Evolutionary conservation across 2,329 filamentous ascomycete genomes (phyloP), one percentile per base, ranked within the genome.

Genomic region (Metarhizium sp.): DNA sequence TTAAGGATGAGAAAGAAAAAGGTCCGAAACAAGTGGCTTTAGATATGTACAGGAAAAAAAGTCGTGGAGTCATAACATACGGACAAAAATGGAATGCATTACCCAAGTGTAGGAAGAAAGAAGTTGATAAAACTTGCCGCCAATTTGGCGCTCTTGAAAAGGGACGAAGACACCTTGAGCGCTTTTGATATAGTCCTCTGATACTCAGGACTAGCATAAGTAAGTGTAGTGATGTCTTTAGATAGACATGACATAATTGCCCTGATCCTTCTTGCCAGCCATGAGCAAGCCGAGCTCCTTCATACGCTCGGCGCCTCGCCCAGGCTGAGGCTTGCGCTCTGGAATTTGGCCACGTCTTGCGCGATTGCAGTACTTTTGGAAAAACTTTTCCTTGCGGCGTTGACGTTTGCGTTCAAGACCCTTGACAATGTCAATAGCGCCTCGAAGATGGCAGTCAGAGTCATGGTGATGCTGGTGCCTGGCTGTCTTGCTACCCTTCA

Each of bases 361-460:
- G 64, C 90, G 89, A 67, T 90, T 86, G 74, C 89, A 95, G 67
- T 92, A 87, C 69, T 95, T 94, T 64, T 92, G 87, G 68, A 89
- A 87, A 65, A 91, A 88, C 72, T 96, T 96, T 72, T 97, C 92
- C 73, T 88, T 91, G 63, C 94, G 88, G 60, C 94, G 86, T 74
- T 94, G 89, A 30, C 92, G 87, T 75, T 96, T 97, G 72, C 89
- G 87, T 75, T 99, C 94, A 1, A 99, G 81, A 8, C 94, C 94
- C 70, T 96, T 95, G 71, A 96, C 89, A 59, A 96, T 99, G 71
- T 97, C 94, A 62, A 99, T 95, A 40, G 94, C 92, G n/a, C 91
- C 90, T 59, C 94, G 88, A 10, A 90, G 81, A 60, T 94, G 90
- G 46, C 83, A 74, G 52, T 86, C 79, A 51, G 67, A 65, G 6